phyloP scores from a whole-genome alignment of 257 asterid species.

The Cruciata laevipes region DNA sequence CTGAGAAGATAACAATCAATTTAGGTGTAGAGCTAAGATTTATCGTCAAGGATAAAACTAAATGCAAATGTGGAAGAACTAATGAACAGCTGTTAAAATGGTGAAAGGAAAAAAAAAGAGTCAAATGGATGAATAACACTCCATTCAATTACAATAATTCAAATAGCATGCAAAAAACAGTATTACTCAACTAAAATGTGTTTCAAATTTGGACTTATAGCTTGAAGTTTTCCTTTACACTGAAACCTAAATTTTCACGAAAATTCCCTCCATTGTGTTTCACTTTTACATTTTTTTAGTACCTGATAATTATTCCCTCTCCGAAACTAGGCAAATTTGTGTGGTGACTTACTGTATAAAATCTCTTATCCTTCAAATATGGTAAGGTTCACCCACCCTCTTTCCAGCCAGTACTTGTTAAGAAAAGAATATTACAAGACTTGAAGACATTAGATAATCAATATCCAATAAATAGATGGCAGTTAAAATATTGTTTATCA shows the following conservation, averaged over 20 bases:
- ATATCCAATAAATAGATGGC: background rate
- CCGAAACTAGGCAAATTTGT: background rate
- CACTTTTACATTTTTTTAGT: background rate
- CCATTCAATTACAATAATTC: background rate
- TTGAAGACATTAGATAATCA: slow-evolving; percentile 2
- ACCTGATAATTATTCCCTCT: background rate
- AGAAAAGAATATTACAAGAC: background rate
- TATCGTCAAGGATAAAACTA: background rate
- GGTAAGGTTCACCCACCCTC: slow-evolving; percentile 2
- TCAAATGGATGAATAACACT: background rate
- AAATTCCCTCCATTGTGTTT: background rate
- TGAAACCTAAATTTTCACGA: background rate
- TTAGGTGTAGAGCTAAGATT: background rate
- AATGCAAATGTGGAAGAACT: slow-evolving; percentile 1
- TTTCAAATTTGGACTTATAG: background rate
- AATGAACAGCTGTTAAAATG: background rate
- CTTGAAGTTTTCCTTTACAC: background rate
- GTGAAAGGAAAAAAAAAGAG: background rate
- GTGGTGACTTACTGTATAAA: background rate
- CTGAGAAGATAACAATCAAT: slow-evolving; percentile 30
- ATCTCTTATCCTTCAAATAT: slow-evolving; percentile 10
- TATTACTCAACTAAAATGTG: background rate
- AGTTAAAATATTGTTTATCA: background rate
- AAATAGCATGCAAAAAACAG: background rate
- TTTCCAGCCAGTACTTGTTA: background rate